A percentile compares a stretch with the other conserved stretches of the same genome.
Evolutionary conservation across 106 monocot species (phyloP).

Genomic region (Cymbidium sinense): DNA sequence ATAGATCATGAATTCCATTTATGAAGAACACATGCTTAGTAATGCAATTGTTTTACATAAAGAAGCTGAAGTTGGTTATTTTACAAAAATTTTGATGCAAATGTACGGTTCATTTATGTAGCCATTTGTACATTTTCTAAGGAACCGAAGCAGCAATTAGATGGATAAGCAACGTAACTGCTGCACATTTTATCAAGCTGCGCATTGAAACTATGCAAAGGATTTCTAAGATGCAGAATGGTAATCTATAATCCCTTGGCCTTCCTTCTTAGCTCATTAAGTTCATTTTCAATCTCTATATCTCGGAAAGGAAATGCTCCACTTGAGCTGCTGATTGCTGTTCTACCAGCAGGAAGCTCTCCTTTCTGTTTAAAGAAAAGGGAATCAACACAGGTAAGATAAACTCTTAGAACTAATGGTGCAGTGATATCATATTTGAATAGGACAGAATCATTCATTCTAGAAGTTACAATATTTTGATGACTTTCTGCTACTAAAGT

Average conservation of each 20-base stretch:
- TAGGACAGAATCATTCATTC: too few relatives aligned
- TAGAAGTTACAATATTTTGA: too few relatives aligned
- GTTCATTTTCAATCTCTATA: constrained; percentile 68
- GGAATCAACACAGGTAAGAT: not conserved
- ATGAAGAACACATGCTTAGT: too few relatives aligned
- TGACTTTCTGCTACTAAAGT: too few relatives aligned
- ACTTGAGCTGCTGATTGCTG: constrained; percentile 50
- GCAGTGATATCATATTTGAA: too few relatives aligned
- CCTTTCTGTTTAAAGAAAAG: constrained; percentile 53
- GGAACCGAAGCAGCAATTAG: not conserved
- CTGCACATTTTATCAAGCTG: not conserved
- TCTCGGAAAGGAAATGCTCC: constrained; percentile 53
- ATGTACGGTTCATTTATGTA: not conserved
- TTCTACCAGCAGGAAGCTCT: constrained; percentile 86
- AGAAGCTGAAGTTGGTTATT: not conserved
- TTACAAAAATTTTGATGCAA: not conserved
- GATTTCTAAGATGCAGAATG: not conserved
- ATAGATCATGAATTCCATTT: too few relatives aligned
- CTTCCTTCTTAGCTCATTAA: constrained; percentile 76
- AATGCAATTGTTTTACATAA: not conserved
- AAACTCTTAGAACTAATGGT: too few relatives aligned
- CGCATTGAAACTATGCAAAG: not conserved
- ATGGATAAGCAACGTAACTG: not conserved
- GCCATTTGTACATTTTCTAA: not conserved
- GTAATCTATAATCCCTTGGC: constrained; percentile 48